Evolutionary conservation across 208 protist genomes (phyloP).

Genomic region (Leishmania aethiopica): DNA sequence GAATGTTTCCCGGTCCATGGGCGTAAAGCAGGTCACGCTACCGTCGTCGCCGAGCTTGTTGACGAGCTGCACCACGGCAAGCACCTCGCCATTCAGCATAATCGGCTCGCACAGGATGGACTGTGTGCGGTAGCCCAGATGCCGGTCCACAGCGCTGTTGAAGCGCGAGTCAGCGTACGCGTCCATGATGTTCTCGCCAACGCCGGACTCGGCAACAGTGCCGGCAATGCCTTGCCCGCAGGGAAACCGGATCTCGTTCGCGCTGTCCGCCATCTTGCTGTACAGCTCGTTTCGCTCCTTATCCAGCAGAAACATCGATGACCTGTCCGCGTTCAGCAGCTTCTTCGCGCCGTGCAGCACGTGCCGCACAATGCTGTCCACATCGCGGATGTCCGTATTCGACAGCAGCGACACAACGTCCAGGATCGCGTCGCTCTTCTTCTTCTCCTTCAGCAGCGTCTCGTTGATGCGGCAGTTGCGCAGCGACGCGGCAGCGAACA

Average conservation of each 20-base stretch:
- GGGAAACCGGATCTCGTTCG: slow-evolving; percentile 81
- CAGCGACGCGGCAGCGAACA: slow-evolving; percentile 72
- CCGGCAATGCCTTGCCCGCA: slow-evolving; percentile 77
- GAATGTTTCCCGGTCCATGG: slow-evolving; percentile 67
- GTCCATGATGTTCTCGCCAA: slow-evolving; percentile 75
- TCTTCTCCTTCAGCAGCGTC: slow-evolving; percentile 62
- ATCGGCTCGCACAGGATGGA: slow-evolving; percentile 86
- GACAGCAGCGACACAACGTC: slow-evolving; percentile 73
- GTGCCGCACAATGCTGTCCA: slow-evolving; percentile 68
- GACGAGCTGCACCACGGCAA: slow-evolving; percentile 87
- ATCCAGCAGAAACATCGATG: slow-evolving; percentile 78
- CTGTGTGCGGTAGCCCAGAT: slow-evolving; percentile 77
- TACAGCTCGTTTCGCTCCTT: slow-evolving; percentile 88
- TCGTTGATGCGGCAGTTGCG: slow-evolving; percentile 78
- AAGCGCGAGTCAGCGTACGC: slow-evolving; percentile 77
- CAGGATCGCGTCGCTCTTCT: slow-evolving; percentile 72
- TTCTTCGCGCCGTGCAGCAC: slow-evolving; percentile 75
- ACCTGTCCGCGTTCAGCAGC: slow-evolving; percentile 70
- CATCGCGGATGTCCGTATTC: slow-evolving; percentile 78
- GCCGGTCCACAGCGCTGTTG: slow-evolving; percentile 80
- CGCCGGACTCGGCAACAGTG: slow-evolving; percentile 60
- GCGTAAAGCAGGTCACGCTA: slow-evolving; percentile 52
- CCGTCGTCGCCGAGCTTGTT: slow-evolving; percentile 76
- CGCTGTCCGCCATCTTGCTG: slow-evolving; percentile 71
- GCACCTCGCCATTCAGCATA: slow-evolving; percentile 75